phyloP scores from a whole-genome alignment of 1,284 basidiomycete species.

The Naganishia albida region DNA sequence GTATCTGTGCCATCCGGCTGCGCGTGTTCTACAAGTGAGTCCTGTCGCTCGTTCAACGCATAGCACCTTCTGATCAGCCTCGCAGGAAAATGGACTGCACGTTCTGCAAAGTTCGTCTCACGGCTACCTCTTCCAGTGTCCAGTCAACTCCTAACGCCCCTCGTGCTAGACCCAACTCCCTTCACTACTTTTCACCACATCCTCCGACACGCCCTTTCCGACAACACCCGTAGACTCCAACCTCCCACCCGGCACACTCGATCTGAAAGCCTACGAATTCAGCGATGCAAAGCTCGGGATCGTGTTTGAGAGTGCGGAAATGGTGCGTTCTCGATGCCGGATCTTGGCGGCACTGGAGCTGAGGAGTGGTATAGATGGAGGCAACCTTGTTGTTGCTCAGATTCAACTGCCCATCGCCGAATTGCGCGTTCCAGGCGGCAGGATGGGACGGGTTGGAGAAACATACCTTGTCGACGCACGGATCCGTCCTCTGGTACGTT shows the following conservation, averaged over 20 bases:
- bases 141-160: not conserved
- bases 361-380: constrained; percentile 64
- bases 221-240: constrained; percentile 57
- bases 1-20: constrained; percentile 84
- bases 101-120: constrained; percentile 77
- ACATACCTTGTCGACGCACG: constrained; percentile 61
- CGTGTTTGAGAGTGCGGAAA: constrained; percentile 84
- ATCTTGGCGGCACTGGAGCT: constrained; percentile 25
- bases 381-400: constrained; percentile 87
- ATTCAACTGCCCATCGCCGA: constrained; percentile 77
- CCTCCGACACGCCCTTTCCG: constrained; percentile 65
- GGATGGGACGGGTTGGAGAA: constrained; percentile 87
- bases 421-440: constrained; percentile 78
- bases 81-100: constrained; percentile 76
- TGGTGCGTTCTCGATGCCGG: constrained; percentile 53
- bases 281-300: constrained; percentile 77
- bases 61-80: not conserved
- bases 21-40: constrained; percentile 82
- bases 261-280: constrained; percentile 56
- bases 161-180: constrained; percentile 68
- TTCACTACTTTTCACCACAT: constrained; percentile 77
- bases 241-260: constrained; percentile 46
- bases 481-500: constrained; percentile 75
- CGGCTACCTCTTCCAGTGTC: not conserved
- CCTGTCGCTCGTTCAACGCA: constrained; percentile 28